Conservation (phyloP, 139 green algal species). For the Microglena sp. region DNA sequence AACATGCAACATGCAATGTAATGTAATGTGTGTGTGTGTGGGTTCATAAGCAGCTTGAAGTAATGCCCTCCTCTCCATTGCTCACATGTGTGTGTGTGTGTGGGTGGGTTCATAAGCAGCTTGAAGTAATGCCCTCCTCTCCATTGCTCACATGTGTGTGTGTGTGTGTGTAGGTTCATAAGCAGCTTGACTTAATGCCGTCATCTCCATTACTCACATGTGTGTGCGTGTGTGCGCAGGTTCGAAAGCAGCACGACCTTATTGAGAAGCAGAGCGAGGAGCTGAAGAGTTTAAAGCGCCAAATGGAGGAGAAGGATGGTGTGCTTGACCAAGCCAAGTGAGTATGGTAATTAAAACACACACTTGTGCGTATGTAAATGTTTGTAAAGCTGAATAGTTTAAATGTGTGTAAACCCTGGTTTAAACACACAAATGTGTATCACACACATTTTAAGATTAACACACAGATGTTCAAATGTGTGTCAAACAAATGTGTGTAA, state of each 20-base stretch:
- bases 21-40: too few species aligned
- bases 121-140: background rate
- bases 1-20: too few species aligned
- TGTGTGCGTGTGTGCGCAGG: background rate
- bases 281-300: slow-evolving; percentile 30
- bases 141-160: background rate
- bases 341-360: background rate
- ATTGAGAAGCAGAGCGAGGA: slow-evolving; percentile 44
- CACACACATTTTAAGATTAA: too few species aligned
- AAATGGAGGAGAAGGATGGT: slow-evolving; percentile 34
- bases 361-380: background rate
- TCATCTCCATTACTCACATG: background rate
- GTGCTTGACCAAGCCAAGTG: slow-evolving; percentile 33
- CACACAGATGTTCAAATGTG: too few species aligned
- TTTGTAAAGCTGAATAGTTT: background rate
- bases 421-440: too few species aligned
- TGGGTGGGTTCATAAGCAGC: slow-evolving; percentile 11
- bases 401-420: too few species aligned
- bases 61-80: too few species aligned
- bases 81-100: slow-evolving; percentile 1
- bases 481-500: too few species aligned
- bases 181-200: background rate
- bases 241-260: slow-evolving; percentile 34
- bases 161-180: too few species aligned
- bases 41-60: too few species aligned